phyloP scores from a whole-genome alignment of 495 filamentous ascomycete genomes.

The Neurospora discreta region DNA sequence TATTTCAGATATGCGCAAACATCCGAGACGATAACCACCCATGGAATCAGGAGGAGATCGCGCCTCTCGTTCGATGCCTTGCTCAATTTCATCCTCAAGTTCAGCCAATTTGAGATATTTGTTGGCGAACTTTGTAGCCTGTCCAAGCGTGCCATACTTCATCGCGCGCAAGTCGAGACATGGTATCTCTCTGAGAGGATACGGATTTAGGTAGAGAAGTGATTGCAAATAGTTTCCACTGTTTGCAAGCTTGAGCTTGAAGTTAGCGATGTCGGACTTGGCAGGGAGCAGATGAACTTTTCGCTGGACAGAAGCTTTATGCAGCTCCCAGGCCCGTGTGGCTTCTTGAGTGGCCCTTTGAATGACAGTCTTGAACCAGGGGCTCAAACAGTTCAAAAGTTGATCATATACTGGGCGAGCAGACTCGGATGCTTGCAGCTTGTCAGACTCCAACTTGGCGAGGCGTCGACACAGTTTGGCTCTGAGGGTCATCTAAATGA shows the following conservation, averaged over 20 bases:
- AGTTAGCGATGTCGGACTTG: constrained; percentile 17
- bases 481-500: constrained; percentile 19
- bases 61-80: background rate
- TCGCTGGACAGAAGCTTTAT: constrained; percentile 21
- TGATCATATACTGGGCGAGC: background rate
- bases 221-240: constrained; percentile 30
- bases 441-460: constrained; percentile 44
- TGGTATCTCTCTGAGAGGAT: background rate
- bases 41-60: background rate
- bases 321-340: constrained; percentile 17
- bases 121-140: background rate
- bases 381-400: constrained; percentile 10
- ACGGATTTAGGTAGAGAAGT: background rate
- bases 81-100: background rate
- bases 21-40: background rate
- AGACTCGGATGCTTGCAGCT: background rate
- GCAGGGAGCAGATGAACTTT: constrained; percentile 29
- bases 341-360: constrained; percentile 5
- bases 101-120: background rate
- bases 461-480: constrained; percentile 51
- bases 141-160: background rate
- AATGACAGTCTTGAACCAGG: constrained; percentile 11
- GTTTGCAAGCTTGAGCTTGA: constrained; percentile 31
- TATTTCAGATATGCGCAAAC: constrained; percentile 16
- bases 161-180: background rate